Evolutionary conservation across 805 yeast genomes (phyloP).

Genomic region (Nakazawaea peltata): DNA sequence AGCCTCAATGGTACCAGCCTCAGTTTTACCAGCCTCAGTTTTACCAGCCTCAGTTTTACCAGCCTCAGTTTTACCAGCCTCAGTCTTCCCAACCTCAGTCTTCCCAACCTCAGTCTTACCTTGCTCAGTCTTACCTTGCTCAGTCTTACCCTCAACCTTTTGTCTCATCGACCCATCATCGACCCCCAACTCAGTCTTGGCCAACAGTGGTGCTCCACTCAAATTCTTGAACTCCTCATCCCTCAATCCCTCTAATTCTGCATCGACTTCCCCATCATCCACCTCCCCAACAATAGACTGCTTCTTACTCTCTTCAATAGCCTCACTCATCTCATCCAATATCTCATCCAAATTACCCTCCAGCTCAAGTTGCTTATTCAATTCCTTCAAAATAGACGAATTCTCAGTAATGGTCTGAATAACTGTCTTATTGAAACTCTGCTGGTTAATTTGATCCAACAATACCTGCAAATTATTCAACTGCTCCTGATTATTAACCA

Average conservation of each 20-base stretch:
- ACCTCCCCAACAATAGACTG: neutral
- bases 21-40: conserved; percentile 8
- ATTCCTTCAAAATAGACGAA: conserved; percentile 4
- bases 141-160: neutral
- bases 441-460: conserved; percentile 8
- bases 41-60: conserved; percentile 7
- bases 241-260: conserved; percentile 1
- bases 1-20: conserved; percentile 4
- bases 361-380: conserved; percentile 4
- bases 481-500: conserved; percentile 2
- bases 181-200: conserved; percentile 6
- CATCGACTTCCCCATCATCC: conserved; percentile 3
- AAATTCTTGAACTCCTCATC: conserved; percentile 2
- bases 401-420: conserved; percentile 1
- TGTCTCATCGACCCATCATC: conserved; percentile 4
- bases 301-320: neutral
- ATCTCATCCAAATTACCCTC: neutral
- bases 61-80: conserved; percentile 5
- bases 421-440: conserved; percentile 6
- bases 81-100: conserved; percentile 8
- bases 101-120: conserved; percentile 8
- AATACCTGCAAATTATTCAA: conserved; percentile 4
- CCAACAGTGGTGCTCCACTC: conserved; percentile 1
- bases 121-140: conserved; percentile 3
- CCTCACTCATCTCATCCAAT: neutral